Evolutionary conservation across 768 basidiomycete genomes (phyloP), one percentile per base, ranked within the genome.

Genomic region (Strobilomyces dryophilus): DNA sequence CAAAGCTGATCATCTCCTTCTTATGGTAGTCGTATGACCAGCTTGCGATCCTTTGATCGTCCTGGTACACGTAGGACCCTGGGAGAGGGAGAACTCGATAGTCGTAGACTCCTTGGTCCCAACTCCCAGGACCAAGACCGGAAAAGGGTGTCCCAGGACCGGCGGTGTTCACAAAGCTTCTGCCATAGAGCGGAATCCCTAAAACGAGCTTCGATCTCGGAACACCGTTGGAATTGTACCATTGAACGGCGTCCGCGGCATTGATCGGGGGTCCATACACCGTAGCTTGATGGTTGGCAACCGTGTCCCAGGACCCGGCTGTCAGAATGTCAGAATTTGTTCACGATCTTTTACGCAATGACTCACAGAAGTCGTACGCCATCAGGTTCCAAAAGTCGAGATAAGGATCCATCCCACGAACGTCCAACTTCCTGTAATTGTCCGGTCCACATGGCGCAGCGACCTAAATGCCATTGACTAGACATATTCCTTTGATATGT

Each of bases 301-400:
- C 63, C 17, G 63, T 54, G 60, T 89, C 88, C 87, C 87, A 90
- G 20, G 87, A 88, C 21, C 89, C 88, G 55, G 87, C 86, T 89
- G 52, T 18, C 40, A 14, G 46, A n/a, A 15, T 26, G 45, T 64
- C 39, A 62, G 42, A 43, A 51, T 47, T 45, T 37, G 46, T 53
- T 41, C 55, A 26, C 20, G 51, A 37, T n/a, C 40, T 29, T 29
- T 35, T 39, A 32, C 21, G 20, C 37, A 27, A 70, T 79, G 51
- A 45, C 66, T 57, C 58, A 87, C 87, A 80, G 61, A 87, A 92
- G 66, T 92, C 90, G 59, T 92, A 92, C 1, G 87, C 84, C 97
- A 99, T 99, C 68, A 99, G 72, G 66, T 99, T 98, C 95, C 94
- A 98, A 68, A 98, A 94, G 63, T 92, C 89, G 21, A 99, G 83